Conservation (phyloP, 176 grass and related monocot genomes). For the Guadua angustifolia region DNA sequence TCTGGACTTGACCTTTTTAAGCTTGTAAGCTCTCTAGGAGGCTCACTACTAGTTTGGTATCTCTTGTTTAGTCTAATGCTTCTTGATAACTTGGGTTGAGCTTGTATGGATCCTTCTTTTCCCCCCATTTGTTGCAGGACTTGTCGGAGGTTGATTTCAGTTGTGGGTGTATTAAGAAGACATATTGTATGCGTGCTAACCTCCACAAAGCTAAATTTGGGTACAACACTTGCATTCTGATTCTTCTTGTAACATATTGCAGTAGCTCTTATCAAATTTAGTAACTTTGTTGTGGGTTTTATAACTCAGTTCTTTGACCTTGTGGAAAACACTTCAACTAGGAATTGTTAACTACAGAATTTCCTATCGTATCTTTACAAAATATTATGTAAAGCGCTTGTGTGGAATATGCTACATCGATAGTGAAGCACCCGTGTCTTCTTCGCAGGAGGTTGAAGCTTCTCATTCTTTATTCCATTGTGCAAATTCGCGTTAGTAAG, state of each 20-base stretch:
- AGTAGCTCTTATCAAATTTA: constrained; percentile 14
- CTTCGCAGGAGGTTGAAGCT: constrained; percentile 60
- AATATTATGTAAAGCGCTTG: background rate
- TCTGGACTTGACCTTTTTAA: constrained; percentile 63
- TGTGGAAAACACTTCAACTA: background rate
- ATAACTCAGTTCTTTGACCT: background rate
- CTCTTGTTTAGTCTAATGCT: background rate
- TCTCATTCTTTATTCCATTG: constrained; percentile 55
- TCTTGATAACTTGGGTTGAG: background rate
- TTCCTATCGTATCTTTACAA: background rate
- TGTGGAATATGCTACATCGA: background rate
- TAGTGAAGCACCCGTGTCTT: constrained; percentile 13
- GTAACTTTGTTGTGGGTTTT: background rate
- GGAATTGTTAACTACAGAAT: background rate
- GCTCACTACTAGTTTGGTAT: background rate
- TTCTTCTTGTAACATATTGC: background rate
- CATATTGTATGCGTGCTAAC: constrained; percentile 44
- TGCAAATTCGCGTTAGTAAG: constrained; percentile 71
- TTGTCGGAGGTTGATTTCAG: constrained; percentile 63
- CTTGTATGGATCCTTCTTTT: background rate
- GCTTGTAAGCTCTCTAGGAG: constrained; percentile 36
- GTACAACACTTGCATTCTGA: constrained; percentile 23
- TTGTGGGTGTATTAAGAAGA: constrained; percentile 50
- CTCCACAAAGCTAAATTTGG: constrained; percentile 68
- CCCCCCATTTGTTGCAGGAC: constrained; percentile 38